Percentiles rank a stretch among this genome's conserved stretches.
Evolutionary conservation across 176 grass and related monocot species (phyloP).

Genomic region (Juncus inflexus): DNA sequence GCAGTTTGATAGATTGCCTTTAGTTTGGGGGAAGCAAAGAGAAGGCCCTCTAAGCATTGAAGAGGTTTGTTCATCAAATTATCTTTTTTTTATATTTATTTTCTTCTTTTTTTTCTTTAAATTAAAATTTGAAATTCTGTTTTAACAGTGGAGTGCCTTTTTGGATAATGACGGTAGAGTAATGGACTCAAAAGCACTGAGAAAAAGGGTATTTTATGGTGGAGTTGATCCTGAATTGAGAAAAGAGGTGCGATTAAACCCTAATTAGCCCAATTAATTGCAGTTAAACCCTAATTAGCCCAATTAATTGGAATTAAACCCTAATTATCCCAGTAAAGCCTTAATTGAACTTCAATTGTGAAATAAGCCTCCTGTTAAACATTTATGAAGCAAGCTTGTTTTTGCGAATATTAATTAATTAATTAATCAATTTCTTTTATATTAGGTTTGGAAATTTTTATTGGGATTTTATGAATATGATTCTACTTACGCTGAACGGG

Average conservation of each 20-base stretch:
- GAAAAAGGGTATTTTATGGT: conserved; percentile 87
- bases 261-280: not conserved
- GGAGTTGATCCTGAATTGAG: conserved; percentile 77
- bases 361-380: no score
- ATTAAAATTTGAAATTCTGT: conserved; percentile 16
- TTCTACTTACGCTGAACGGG: conserved; percentile 94
- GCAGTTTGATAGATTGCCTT: conserved; percentile 71
- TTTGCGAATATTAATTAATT: no score
- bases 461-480: conserved; percentile 93
- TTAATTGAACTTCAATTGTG: no score
- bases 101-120: conserved; percentile 12
- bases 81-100: not conserved
- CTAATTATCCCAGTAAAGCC: not conserved
- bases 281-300: not conserved
- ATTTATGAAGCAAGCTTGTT: no score
- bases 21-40: conserved; percentile 95
- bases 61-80: conserved; percentile 47
- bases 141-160: conserved; percentile 65
- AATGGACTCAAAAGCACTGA: conserved; percentile 82
- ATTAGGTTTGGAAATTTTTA: conserved; percentile 93
- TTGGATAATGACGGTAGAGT: conserved; percentile 94
- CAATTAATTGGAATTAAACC: not conserved
- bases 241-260: conserved; percentile 60
- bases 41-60: conserved; percentile 50
- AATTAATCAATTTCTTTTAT: conserved; percentile 23